Conservation (phyloP, 2,329 filamentous ascomycete species). For the Pestalotiopsis sp. region DNA sequence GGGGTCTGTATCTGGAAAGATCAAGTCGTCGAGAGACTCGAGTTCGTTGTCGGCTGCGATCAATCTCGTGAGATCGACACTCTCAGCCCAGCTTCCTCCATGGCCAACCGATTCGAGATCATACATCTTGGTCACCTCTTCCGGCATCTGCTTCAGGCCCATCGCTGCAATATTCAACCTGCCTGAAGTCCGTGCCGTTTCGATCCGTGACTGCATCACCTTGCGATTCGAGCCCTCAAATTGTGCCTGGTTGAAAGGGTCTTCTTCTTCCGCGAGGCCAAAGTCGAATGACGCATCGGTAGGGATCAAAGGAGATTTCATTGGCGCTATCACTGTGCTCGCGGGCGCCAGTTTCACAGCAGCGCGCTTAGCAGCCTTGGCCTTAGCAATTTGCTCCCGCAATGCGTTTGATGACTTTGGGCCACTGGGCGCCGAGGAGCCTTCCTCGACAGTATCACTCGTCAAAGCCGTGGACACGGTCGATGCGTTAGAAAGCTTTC, state of each 20-base stretch:
- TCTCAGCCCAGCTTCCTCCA: conserved; percentile 79
- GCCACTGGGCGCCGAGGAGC: conserved; percentile 26
- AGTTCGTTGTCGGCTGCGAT: conserved; percentile 91
- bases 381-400: conserved; percentile 89
- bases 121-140: conserved; percentile 89
- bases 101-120: conserved; percentile 68
- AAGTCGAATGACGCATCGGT: conserved; percentile 59
- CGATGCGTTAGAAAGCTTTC: conserved; percentile 37
- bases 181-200: conserved; percentile 74
- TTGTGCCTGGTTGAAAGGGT: conserved; percentile 72
- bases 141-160: conserved; percentile 76
- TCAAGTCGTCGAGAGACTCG: conserved; percentile 68
- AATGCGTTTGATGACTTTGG: conserved; percentile 78
- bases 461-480: conserved; percentile 40
- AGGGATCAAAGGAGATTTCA: conserved; percentile 42
- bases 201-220: conserved; percentile 73
- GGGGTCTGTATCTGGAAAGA: conserved; percentile 76
- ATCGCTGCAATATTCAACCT: conserved; percentile 87
- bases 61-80: conserved; percentile 82
- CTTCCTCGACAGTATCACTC: conserved; percentile 36
- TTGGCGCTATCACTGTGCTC: conserved; percentile 18
- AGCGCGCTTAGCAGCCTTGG: conserved; percentile 77
- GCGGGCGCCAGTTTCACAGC: conserved; percentile 38
- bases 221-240: conserved; percentile 64
- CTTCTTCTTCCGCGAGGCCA: conserved; percentile 59